Evolutionary conservation across 768 basidiomycete species (phyloP).

Genomic region (Trametes sanguinea): DNA sequence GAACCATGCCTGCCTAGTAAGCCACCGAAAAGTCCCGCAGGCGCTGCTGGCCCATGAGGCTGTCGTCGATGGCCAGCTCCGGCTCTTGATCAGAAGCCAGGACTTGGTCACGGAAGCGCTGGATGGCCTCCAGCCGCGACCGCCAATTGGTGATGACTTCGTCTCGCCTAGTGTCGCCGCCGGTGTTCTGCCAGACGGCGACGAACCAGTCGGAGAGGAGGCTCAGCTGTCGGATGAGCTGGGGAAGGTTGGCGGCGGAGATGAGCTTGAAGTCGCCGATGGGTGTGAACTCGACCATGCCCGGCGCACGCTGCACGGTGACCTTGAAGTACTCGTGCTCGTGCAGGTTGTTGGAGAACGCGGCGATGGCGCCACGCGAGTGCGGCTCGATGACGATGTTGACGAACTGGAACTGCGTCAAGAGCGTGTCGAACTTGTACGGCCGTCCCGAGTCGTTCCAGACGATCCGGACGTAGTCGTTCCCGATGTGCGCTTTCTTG

Average conservation of each 20-base stretch:
- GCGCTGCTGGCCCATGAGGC: constrained; percentile 32
- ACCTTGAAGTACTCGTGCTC: constrained; percentile 98
- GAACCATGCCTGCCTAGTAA: constrained; percentile 21
- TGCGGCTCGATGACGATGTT: constrained; percentile 97
- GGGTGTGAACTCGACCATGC: constrained; percentile 94
- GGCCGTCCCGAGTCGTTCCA: constrained; percentile 96
- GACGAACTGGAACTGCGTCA: constrained; percentile 94
- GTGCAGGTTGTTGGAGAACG: constrained; percentile 80
- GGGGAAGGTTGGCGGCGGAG: constrained; percentile 81
- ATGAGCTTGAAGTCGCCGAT: constrained; percentile 94
- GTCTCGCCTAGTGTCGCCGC: constrained; percentile 64
- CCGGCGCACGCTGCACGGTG: constrained; percentile 80
- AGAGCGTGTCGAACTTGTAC: constrained; percentile 89
- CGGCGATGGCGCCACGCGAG: constrained; percentile 79
- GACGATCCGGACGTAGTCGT: constrained; percentile 93
- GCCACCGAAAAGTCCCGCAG: constrained; percentile 36
- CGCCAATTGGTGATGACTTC: constrained; percentile 93
- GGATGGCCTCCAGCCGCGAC: constrained; percentile 74
- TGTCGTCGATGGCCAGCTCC: constrained; percentile 27
- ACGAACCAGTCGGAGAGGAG: constrained; percentile 90
- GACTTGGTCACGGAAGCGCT: constrained; percentile 52
- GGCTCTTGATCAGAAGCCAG: constrained; percentile 21
- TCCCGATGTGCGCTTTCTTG: constrained; percentile 97
- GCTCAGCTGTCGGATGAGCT: constrained; percentile 87
- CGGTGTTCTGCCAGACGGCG: constrained; percentile 75